Base-by-base conservation (phyloP, 208 protist species). In the Trypanosoma scelopori region DNA sequence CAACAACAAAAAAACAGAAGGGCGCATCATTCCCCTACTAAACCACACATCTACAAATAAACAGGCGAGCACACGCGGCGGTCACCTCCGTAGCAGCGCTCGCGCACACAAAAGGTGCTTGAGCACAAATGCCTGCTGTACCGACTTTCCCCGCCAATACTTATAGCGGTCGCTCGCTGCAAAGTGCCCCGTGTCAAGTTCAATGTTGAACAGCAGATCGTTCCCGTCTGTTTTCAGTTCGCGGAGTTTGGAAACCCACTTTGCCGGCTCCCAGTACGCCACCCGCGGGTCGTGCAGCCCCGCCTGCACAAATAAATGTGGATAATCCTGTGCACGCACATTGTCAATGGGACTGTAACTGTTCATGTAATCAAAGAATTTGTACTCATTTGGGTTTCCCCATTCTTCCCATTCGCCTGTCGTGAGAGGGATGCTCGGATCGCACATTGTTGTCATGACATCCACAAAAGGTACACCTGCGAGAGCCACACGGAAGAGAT, bases 401-500 rank as follows among this genome's bases (percentile, higher is more conserved):
- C 95, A 98, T 78, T 98, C 93, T 71, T 96, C 89, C 90, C 85
- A 97, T 78, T 98, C 92, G 3, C 78, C 85, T 1, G 85, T 89
- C 9, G 93, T 97, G 47, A 98, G 81, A 0, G 95, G 93, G 65
- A 98, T 95, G 55, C 67, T 82, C 50, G 86, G 80, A 67, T 97
- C 95, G 65, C 82, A 90, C 93, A 98, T 97, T 28, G 94, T 98
- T 48, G 85, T 96, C 82, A 97, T 89, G 25, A 97, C 79, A 62
- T 98, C 96, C 6, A 98, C 93, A 69, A 98, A 98, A 13, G 93
- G 93, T 23, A 98, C 96, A 27, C 87, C 81, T 2, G 91, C 87
- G 32, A 96, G 69, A 12, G 89, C 92, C 7, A 71, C 89, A 43
- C 78, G 56, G 73, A 95, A 96, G 52, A 97, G 79, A 59, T 96